These are phyloP conservation scores for Botrytis medusae DNA, from an alignment of 2,329 filamentous ascomycete species.

Conservation along the genomic window DNA sequence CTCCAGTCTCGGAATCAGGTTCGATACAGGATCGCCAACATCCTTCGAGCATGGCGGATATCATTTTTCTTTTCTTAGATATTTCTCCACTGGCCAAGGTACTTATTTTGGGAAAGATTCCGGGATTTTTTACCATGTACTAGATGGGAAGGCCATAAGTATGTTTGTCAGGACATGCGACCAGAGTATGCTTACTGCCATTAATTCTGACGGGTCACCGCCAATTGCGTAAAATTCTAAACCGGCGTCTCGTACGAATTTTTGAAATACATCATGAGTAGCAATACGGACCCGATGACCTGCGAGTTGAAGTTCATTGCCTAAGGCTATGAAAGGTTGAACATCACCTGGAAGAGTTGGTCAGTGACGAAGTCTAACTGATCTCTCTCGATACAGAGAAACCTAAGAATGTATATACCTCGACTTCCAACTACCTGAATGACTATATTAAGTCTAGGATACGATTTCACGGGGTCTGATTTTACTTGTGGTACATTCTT, in stretches of 20 bases:
- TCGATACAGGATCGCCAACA: conserved; percentile 80
- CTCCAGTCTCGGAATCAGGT: conserved; percentile 42
- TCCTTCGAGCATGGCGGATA: conserved; percentile 72
- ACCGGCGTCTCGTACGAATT: conserved; percentile 68
- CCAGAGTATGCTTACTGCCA: background rate
- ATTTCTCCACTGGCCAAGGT: conserved; percentile 73
- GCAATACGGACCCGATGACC: conserved; percentile 75
- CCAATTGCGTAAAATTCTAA: conserved; percentile 79
- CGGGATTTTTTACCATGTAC: conserved; percentile 71
- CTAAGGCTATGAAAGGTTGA: conserved; percentile 75
- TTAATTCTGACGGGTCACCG: conserved; percentile 58
- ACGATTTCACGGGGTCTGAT: background rate
- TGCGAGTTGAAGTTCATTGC: conserved; percentile 63
- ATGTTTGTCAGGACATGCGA: background rate
- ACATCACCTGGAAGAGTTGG: conserved; percentile 51
- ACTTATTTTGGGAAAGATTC: conserved; percentile 76
- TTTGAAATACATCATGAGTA: conserved; percentile 73
- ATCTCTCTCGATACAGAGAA: background rate
- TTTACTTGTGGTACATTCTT: background rate
- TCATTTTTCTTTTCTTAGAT: conserved; percentile 67
- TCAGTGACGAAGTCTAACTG: background rate
- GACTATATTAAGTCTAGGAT: conserved; percentile 63
- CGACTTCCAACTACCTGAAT: conserved; percentile 81
- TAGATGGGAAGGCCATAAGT: background rate
- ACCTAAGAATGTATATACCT: conserved; percentile 44